phyloP scores from a whole-genome alignment of 2,329 filamentous ascomycete genomes.

The Chrysoporthe puriensis region DNA sequence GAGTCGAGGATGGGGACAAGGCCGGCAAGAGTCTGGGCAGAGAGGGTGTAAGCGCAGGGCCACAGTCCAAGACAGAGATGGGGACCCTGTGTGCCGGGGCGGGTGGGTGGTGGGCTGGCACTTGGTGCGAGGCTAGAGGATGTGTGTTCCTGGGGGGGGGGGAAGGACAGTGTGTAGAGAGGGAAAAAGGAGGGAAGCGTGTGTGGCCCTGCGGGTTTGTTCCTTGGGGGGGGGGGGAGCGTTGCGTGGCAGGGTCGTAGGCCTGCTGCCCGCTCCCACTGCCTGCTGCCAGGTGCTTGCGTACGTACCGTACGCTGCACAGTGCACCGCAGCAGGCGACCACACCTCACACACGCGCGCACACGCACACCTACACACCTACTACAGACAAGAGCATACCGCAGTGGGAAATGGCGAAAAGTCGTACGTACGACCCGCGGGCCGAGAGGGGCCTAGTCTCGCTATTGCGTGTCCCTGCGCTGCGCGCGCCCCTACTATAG shows the following conservation, averaged over 20 bases:
- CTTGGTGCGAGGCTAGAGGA: too few species aligned
- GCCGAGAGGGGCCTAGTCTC: constrained; percentile 19
- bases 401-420: neutral
- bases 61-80: neutral
- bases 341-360: too few species aligned
- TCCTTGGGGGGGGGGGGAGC: neutral
- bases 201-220: neutral
- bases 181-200: neutral
- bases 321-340: neutral
- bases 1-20: constrained; percentile 8
- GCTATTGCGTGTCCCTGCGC: constrained; percentile 22
- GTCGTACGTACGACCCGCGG: constrained; percentile 19
- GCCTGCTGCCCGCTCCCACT: neutral
- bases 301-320: constrained; percentile 12
- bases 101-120: neutral
- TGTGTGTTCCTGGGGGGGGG: neutral
- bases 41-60: too few species aligned
- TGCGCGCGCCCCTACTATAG: constrained; percentile 8
- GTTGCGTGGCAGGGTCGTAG: constrained; percentile 16
- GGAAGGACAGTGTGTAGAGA: neutral
- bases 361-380: too few species aligned
- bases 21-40: too few species aligned
- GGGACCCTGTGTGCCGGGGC: neutral
- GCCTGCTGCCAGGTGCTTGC: constrained; percentile 16
- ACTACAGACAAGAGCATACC: too few species aligned